Base-by-base conservation (phyloP, 768 basidiomycete genomes). In the Pisolithus orientalis region DNA sequence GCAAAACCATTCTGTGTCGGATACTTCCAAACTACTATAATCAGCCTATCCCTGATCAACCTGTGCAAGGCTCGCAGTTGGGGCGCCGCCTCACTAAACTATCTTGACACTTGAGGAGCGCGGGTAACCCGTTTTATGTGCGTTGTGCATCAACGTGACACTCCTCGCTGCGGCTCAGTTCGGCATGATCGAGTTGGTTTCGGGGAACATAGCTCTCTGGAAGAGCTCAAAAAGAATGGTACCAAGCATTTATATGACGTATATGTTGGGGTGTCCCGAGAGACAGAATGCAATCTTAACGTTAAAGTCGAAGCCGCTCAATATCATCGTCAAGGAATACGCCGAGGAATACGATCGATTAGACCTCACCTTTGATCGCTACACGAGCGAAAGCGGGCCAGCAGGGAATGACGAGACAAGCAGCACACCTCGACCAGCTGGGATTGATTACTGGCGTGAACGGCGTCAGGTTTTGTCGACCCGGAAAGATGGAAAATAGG, bases 1-100 rank as follows among this genome's bases (percentile, higher is more conserved):
- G 95, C 95, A 21, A 99, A 98, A 67, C 86, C 87, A 5, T 98
- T 97, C 81, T 95, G 98, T 61, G 94, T 96, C 49, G 95, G 95
- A 11, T 95, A 98, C 70, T 72, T 98, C 53, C 81, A 95, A 38
- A 94, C 91, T 50, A 97, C 95, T 16, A 98, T 99, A 67, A 95
- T 98, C 64, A 95, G 95, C n/a, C 87, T 90, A 0, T 96, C 96
- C 74, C 69, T 97, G 53, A 75, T 81, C 9, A 97, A 97, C 70
- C 61, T 97, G 40, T 95, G 97, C 75, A 86, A 84, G 63, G 80
- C 90, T 6, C 90, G 87, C 61, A 94, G 95, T 16, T 98, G 92
- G 94, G 80, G 91, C 6, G 93, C 94, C n/a, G 69, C 81, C 34
- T 79, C 87, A 2, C 73, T 97, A 99, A 99, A 67, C n/a, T 99